Percentiles rank a stretch among this genome's conserved stretches.
Conservation (phyloP, 169 alveolate genomes). For the Eimeria necatrix region DNA sequence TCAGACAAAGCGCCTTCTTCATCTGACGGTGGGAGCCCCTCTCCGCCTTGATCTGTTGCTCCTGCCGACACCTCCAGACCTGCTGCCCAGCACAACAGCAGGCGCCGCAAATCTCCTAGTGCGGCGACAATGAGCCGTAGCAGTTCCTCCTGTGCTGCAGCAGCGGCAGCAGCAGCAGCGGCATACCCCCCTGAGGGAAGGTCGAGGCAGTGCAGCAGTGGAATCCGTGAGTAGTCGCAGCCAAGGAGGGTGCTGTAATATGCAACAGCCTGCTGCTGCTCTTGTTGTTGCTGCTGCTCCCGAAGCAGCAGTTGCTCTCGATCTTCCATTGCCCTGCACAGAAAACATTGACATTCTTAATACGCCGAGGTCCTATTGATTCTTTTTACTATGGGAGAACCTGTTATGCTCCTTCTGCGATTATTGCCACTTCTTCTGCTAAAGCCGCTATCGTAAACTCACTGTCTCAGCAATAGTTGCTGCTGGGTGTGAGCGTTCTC, state of each 20-base stretch:
- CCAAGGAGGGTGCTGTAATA: constrained; percentile 50
- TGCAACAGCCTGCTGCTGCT: constrained; percentile 6
- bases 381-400: too few species aligned
- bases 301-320: constrained; percentile 51
- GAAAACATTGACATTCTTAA: background rate
- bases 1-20: background rate
- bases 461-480: constrained; percentile 34
- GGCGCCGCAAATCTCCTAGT: constrained; percentile 17
- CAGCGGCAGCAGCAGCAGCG: constrained; percentile 56
- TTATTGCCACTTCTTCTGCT: background rate
- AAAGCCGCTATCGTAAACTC: background rate
- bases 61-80: constrained; percentile 23
- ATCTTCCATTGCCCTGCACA: constrained; percentile 17
- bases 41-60: constrained; percentile 18
- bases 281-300: constrained; percentile 28
- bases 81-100: constrained; percentile 58
- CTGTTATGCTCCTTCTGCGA: background rate
- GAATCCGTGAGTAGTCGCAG: constrained; percentile 53
- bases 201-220: constrained; percentile 62
- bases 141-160: constrained; percentile 46
- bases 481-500: constrained; percentile 11
- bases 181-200: constrained; percentile 50
- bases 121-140: constrained; percentile 46
- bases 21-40: background rate
- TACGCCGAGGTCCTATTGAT: too few species aligned